Base-by-base conservation (phyloP, 1,284 basidiomycete genomes). In the Neotropicomus parvogracilis region DNA sequence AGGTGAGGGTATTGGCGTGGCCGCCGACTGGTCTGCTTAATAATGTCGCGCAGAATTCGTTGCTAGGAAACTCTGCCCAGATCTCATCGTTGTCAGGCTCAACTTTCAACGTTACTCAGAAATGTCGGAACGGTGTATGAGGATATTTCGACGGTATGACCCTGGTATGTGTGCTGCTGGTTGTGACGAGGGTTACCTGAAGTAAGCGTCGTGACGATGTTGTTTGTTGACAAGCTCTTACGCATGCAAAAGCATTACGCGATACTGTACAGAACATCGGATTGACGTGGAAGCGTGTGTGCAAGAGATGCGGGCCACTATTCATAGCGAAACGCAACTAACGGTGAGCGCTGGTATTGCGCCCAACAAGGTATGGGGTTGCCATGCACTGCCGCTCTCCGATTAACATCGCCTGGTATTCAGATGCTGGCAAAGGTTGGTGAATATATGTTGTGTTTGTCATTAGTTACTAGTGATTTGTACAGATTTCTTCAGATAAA, bases 271-370 rank as follows among this genome's bases (percentile, higher is more conserved):
- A 24, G 75, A 80, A 31, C 80, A 92, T 63, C 63, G 73, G 10
- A 63, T 93, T 47, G 75, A 75, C 0, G 79, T 86, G 0, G 81
- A 82, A 17, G 81, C 85, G 27, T 92, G 91, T 54, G 90, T 97
- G 3, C 69, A 78, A 40, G 74, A 88, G 53, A 85, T 97, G 70
- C 79, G 94, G 12, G 74, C 74, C 12, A 73, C 74, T 36, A 87
- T 95, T 2, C 75, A 83, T 52, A 73, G 74, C 17, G 85, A 88
- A 66, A 95, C 92, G 0, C 79, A 81, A 39, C 69, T 99, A 44
- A 98, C 95, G 4, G 92, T 93, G 45, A 95, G 91, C 56, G 94
- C 94, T 24, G 97, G 91, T 17, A 93, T 95, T 49, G 92, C 92
- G 0, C 87, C 92, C 0, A 95, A 89, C 62, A 88, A 83, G 75